Percentiles rank a stretch among this genome's conserved stretches.
Evolutionary conservation across 352 stramenopile species (phyloP).

Genomic region (Pythium apleroticum): DNA sequence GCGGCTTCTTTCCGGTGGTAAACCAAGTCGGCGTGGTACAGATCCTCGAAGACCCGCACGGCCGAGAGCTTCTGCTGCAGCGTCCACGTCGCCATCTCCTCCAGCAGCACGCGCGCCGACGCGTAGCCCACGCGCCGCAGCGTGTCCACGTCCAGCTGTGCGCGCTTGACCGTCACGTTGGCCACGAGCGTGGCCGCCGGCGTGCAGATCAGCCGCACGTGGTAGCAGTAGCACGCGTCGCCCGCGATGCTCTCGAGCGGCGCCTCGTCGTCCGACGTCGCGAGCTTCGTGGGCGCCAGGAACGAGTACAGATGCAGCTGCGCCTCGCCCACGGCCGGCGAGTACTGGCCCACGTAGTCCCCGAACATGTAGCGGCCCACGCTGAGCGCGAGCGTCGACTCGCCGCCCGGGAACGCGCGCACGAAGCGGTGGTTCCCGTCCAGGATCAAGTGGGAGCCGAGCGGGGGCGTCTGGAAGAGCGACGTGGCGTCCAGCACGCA

Average conservation of each 20-base stretch:
- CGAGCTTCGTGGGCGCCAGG: conserved; percentile 8
- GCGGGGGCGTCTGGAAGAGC: conserved; percentile 11
- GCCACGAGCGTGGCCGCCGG: neutral
- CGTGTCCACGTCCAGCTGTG: conserved; percentile 4
- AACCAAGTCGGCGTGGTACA: conserved; percentile 7
- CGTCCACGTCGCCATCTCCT: conserved; percentile 16
- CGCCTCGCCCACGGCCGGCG: conserved; percentile 4
- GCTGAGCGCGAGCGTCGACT: conserved; percentile 11
- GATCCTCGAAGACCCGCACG: conserved; percentile 9
- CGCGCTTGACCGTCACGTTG: conserved; percentile 12
- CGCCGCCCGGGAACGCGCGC: conserved; percentile 12
- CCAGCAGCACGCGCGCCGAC: conserved; percentile 9
- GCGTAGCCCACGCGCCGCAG: conserved; percentile 15
- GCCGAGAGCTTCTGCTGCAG: conserved; percentile 18
- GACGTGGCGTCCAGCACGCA: conserved; percentile 3
- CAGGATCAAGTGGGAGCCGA: conserved; percentile 11
- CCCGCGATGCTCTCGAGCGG: conserved; percentile 2
- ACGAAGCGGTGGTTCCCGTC: conserved; percentile 15
- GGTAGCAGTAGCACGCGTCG: conserved; percentile 16
- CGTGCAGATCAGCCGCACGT: conserved; percentile 12
- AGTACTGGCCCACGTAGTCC: conserved; percentile 20
- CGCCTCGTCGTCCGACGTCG: neutral
- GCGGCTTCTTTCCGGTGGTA: conserved; percentile 6
- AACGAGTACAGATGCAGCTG: conserved; percentile 19
- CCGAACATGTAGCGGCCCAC: conserved; percentile 15